A percentile compares a stretch with the other conserved stretches of the same genome.
Evolutionary conservation across 306 rosid genomes (phyloP).

Genomic region (Acmispon strigosus): DNA sequence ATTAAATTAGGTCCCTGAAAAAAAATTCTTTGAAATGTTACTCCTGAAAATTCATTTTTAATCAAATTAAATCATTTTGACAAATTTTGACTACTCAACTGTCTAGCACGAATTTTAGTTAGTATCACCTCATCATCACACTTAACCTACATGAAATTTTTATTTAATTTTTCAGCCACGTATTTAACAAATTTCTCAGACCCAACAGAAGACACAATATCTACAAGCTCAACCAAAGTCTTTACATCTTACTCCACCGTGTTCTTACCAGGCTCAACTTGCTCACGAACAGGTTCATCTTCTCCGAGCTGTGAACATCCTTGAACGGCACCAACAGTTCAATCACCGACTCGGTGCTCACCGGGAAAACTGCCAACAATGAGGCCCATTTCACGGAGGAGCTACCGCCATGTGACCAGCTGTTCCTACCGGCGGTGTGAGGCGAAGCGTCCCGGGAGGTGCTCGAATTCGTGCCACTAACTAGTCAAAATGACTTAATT

Average conservation of each 20-base stretch:
- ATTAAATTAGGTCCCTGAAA: too few relatives aligned
- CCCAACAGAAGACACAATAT: slow-evolving; percentile 53
- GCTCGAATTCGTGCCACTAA: too few relatives aligned
- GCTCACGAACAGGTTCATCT: slow-evolving; percentile 77
- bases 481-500: too few relatives aligned
- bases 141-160: too few relatives aligned
- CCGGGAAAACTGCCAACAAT: slow-evolving; percentile 76
- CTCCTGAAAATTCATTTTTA: too few relatives aligned
- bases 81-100: too few relatives aligned
- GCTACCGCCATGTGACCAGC: slow-evolving; percentile 29
- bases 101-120: too few relatives aligned
- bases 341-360: slow-evolving; percentile 61
- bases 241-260: slow-evolving; percentile 73
- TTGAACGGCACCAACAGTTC: slow-evolving; percentile 82
- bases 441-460: slow-evolving; percentile 31
- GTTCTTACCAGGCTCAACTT: slow-evolving; percentile 75
- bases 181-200: slow-evolving; percentile 52
- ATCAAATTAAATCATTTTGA: too few relatives aligned
- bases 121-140: too few relatives aligned
- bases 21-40: too few relatives aligned
- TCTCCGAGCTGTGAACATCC: slow-evolving; percentile 63
- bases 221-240: slow-evolving; percentile 75
- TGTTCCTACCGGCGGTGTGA: slow-evolving; percentile 24
- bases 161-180: too few relatives aligned
- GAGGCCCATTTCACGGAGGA: slow-evolving; percentile 48